Evolutionary conservation across 805 yeast genomes (phyloP), one percentile per base, ranked within the genome.

Genomic region (Candida methanosorbosa): DNA sequence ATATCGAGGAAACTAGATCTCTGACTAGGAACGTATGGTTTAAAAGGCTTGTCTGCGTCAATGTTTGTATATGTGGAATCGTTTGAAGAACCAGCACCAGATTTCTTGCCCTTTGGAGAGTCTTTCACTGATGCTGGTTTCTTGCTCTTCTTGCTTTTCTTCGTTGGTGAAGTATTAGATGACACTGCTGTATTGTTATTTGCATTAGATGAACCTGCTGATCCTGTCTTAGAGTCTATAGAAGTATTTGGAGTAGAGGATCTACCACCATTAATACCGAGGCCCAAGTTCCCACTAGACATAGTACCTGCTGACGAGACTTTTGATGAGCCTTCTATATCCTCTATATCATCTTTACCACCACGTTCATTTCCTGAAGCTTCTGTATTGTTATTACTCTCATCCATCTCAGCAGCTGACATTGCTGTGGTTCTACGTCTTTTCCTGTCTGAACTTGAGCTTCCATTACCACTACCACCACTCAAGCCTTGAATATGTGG

Each of bases 21-120:
- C 16, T 78, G 77, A 38, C 80, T 80, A 6, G 95, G 97, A 29
- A 77, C 64, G 37, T 95, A 72, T 12, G 97, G 96, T 45, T 76
- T 81, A 31, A 85, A 78, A 2, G 90, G 82, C 52, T 80, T 83
- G 41, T 70, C 75, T 28, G 76, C 69, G 23, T 71, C 70, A 24
- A 74, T 65, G 5, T 70, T 69, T 36, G 63, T 63, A 34, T 40
- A 48, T 27, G 38, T 49, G 34, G 39, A 35, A 14, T 29, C 32
- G n/a, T 47, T 45, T 27, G 41, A 27, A n/a, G n/a, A n/a, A 9
- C 40, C 18, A 11, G 24, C 15, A 14, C 19, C 13, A 5, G 37
- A 23, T 26, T 17, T 16, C 20, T 29, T 34, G n/a, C n/a, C n/a
- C 27, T 14, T 25, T 8, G 37, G 32, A 17, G 37, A 29, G 3